Evolutionary conservation across 768 basidiomycete species (phyloP), one percentile per base, ranked within the genome.

Genomic region (Leccinum broughii): DNA sequence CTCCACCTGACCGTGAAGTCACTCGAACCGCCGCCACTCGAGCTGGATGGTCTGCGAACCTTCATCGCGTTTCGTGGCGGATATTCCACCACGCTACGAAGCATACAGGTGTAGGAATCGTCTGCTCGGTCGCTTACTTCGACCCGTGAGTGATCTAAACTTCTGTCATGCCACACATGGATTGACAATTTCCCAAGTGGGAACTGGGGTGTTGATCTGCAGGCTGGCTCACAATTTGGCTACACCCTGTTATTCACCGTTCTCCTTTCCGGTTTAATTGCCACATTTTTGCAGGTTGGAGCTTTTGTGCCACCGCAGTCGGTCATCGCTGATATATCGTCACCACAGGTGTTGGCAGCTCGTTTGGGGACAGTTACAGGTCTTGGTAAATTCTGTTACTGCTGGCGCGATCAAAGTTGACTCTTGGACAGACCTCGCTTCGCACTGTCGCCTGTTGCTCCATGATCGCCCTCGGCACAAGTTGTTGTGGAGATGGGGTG

Each of bases 131-230:
- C 9, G 93, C 93, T 1, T 95, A 95, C 73, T 91, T 92, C 68
- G 91, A 93, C 68, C 92, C 91, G 86, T 92, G 66, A 70, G 88
- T 79, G 17, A 8, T 58, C 13, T 15, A 26, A 15, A 28, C 34
- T n/a, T 28, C 32, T 20, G 35, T 56, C 50, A 32, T 51, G 4
- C 20, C 39, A 56, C 50, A 20, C 22, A 15, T 54, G 15, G 11
- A 11, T 49, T 63, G 41, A 59, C 51, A 39, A 46, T 48, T 28
- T 51, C 34, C 37, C 15, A 56, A 89, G 88, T 20, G 91, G 93
- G 30, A 95, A 95, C 68, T 94, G 93, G 93, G 85, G 89, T 17
- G 93, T 94, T 15, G 93, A 95, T 76, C 77, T 95, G 8, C 88
- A 92, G 73, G 93, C 93, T 1, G 93, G 93, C 10, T 89, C 90